phyloP scores from a whole-genome alignment of 148 eudicot genomes.

The Rhododendron simsii region DNA sequence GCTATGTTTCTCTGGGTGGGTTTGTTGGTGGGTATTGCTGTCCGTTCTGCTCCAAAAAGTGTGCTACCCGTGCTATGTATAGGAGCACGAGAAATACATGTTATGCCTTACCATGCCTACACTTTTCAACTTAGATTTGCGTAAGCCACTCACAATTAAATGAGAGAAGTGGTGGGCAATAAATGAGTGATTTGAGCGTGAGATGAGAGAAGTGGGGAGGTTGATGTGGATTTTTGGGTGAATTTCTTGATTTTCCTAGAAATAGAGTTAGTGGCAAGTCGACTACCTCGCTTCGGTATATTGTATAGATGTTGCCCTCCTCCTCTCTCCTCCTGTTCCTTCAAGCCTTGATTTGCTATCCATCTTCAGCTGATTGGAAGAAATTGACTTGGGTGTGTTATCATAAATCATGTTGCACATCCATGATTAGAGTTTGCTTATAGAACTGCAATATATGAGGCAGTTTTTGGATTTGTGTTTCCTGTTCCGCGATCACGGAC shows the following conservation, averaged over 20 bases:
- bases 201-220: background rate
- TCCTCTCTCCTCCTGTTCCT: background rate
- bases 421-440: background rate
- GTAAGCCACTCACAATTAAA: background rate
- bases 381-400: background rate
- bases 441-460: background rate
- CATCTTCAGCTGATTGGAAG: background rate
- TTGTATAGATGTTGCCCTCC: background rate
- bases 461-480: background rate
- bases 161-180: background rate
- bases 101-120: background rate
- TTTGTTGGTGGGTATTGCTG: background rate
- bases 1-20: slow-evolving; percentile 1
- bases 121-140: background rate
- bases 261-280: background rate
- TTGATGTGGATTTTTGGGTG: background rate
- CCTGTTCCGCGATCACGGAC: background rate
- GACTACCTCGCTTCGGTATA: background rate
- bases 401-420: background rate
- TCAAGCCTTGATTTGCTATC: background rate
- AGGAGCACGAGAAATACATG: background rate
- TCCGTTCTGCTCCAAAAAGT: background rate
- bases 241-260: background rate
- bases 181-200: background rate
- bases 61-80: background rate